Base-by-base conservation (phyloP, 2,329 filamentous ascomycete species). In the Colletotrichum eleusines region DNA sequence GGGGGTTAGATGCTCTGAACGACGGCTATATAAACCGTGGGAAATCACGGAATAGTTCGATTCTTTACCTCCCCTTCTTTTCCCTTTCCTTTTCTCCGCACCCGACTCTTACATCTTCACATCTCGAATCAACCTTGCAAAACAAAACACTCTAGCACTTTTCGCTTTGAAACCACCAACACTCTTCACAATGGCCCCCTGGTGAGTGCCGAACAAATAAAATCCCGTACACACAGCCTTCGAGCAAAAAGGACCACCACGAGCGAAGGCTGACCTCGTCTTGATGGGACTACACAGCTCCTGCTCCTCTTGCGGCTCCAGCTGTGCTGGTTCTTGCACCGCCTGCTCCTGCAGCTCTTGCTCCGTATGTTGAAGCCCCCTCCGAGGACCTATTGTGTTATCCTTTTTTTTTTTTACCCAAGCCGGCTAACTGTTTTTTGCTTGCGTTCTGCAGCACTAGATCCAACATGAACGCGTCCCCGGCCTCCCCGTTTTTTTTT, bases 281-380 rank as follows among this genome's bases (percentile, higher is more conserved):
- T 20, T 42, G 40, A 6, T 16, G 5, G 11, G 5, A 11, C 6
- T 9, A 44, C 5, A n/a, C 26, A 73, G 72, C 72, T 55, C 72
- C 23, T 73, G 72, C 72, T 67, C 68, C 67, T 71, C 71, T 26
- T 73, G 72, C 72, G 67, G 66, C 63, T 48, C 66, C 60, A 67
- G 40, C 71, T 73, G 72, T 54, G 66, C 72, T 35, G 72, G 71
- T 71, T 48, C 63, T 33, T 73, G 72, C 72, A 28, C 55, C 50
- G 26, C 71, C 59, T 73, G 72, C 67, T 65, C 71, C 16, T 73
- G 72, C 72, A 44, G 54, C 58, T 72, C 72, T 40, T 73, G 72
- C 72, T 66, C 62, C 71, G 72, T 73, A 66, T 44, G 68, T 51
- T 5, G 6, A 1, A 33, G 1, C 20, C 31, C n/a, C 40, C n/a